phyloP scores from a whole-genome alignment of 78 protist genomes.

The Bodo saltans region DNA sequence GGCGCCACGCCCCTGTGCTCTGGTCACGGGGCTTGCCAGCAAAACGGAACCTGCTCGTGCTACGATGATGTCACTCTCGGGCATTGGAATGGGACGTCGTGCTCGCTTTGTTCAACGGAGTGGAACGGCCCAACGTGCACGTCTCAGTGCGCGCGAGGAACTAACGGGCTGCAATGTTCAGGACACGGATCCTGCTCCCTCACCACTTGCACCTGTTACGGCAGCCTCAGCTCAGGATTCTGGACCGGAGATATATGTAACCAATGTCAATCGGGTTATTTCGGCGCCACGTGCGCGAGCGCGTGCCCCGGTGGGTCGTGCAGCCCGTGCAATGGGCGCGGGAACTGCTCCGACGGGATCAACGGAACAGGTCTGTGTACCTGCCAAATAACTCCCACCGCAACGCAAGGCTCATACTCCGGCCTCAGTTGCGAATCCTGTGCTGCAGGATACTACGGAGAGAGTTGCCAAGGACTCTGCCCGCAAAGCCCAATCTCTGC shows the following conservation, averaged over 20 bases:
- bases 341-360: not conserved
- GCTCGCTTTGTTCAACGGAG: too few species aligned
- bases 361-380: constrained; percentile 1
- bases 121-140: too few species aligned
- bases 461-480: not conserved
- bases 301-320: constrained; percentile 11
- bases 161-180: too few species aligned
- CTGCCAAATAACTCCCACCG: constrained; percentile 8
- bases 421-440: not conserved
- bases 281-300: not conserved
- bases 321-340: constrained; percentile 17
- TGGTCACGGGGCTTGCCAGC: constrained; percentile 15
- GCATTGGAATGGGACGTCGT: not conserved
- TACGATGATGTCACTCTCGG: not conserved
- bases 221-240: not conserved
- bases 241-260: constrained; percentile 8
- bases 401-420: not conserved
- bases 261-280: not conserved
- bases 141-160: too few species aligned
- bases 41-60: constrained; percentile 26
- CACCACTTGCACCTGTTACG: not conserved
- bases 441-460: constrained; percentile 14
- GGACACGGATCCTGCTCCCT: too few species aligned
- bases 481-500: too few species aligned
- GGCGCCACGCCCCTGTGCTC: constrained; percentile 26